phyloP scores from a whole-genome alignment of 768 basidiomycete genomes.

The Psilocybe cyanescens region DNA sequence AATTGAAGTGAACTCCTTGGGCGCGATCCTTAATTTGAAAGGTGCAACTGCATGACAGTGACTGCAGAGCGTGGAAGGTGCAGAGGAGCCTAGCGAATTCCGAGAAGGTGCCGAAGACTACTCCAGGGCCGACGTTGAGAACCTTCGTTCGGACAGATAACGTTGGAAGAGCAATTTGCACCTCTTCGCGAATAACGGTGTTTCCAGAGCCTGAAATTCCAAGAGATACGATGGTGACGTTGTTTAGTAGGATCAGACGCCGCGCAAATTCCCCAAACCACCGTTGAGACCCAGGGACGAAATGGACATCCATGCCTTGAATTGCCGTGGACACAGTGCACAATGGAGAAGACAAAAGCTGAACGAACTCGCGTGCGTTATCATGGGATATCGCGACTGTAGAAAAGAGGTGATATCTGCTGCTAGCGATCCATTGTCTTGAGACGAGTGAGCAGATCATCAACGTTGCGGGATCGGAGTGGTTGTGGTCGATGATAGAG shows the following conservation, averaged over 20 bases:
- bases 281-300: constrained; percentile 23
- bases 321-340: constrained; percentile 21
- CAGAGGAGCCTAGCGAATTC: constrained; percentile 17
- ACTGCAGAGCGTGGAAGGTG: constrained; percentile 16
- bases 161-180: constrained; percentile 4
- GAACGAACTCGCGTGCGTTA: constrained; percentile 20
- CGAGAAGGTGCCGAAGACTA: constrained; percentile 16
- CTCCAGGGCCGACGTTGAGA: constrained; percentile 14
- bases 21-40: constrained; percentile 10
- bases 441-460: constrained; percentile 29
- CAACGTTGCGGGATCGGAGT: constrained; percentile 24
- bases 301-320: constrained; percentile 11
- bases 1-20: constrained; percentile 1
- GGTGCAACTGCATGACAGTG: constrained; percentile 18
- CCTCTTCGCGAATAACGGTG: constrained; percentile 20
- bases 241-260: constrained; percentile 11
- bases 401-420: constrained; percentile 28
- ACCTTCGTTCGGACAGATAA: constrained; percentile 10
- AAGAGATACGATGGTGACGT: constrained; percentile 14
- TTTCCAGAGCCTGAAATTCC: constrained; percentile 15
- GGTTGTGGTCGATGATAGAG: constrained; percentile 28
- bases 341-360: constrained; percentile 15
- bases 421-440: constrained; percentile 25
- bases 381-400: constrained; percentile 16
- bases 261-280: constrained; percentile 24